Evolutionary conservation across 179 eudicot genomes (phyloP).

Genomic region (Beta lomatogona): DNA sequence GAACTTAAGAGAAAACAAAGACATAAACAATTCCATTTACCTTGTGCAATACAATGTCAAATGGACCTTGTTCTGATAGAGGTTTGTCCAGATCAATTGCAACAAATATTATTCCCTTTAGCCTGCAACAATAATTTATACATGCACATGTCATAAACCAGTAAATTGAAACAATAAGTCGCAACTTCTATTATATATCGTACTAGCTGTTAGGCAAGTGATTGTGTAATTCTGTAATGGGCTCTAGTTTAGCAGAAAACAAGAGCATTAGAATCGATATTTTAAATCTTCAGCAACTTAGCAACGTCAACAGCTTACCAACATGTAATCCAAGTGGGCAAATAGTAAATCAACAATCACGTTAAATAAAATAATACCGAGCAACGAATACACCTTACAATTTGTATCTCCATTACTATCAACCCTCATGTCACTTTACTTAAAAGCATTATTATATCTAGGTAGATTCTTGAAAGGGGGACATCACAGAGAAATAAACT

Average conservation of each 20-base stretch:
- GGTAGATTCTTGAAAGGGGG: neutral
- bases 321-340: constrained; percentile 8
- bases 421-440: neutral
- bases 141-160: neutral
- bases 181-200: neutral
- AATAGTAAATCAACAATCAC: constrained; percentile 1
- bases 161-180: neutral
- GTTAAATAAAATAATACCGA: neutral
- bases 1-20: neutral
- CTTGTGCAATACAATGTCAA: constrained; percentile 88
- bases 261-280: neutral
- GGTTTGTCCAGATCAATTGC: constrained; percentile 78
- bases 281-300: neutral
- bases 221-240: neutral
- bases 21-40: constrained; percentile 31
- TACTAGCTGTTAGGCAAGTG: neutral
- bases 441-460: neutral
- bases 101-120: constrained; percentile 81
- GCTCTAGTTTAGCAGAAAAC: constrained; percentile 11
- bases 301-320: constrained; percentile 1
- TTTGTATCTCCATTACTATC: neutral
- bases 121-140: constrained; percentile 42
- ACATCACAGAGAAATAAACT: neutral
- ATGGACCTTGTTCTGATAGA: constrained; percentile 93
- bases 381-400: neutral